Conservation (phyloP, 306 rosid genomes). For the Quercus variabilis region DNA sequence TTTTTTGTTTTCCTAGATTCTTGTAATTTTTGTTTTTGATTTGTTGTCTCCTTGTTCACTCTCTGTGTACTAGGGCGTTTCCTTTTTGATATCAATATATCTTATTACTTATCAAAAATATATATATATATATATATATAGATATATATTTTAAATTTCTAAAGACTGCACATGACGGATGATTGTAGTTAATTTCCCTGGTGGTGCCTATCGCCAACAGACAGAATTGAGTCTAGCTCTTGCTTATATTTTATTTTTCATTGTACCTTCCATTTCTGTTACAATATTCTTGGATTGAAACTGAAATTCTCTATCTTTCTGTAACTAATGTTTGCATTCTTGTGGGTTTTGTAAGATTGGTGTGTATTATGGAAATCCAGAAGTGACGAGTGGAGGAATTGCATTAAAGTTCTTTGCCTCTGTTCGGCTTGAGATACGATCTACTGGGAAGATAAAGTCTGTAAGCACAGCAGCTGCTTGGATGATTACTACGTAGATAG, state of each 20-base stretch:
- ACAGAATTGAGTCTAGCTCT: not conserved
- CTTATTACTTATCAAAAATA: no score
- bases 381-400: constrained; percentile 99
- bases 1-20: no score
- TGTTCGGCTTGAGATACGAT: constrained; percentile 87
- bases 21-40: no score
- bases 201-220: not conserved
- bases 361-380: constrained; percentile 96
- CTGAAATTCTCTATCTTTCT: not conserved
- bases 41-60: no score
- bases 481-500: constrained; percentile 9
- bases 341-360: constrained; percentile 68
- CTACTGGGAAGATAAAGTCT: constrained; percentile 95
- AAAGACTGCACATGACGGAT: not conserved
- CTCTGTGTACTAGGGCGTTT: no score
- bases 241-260: not conserved
- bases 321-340: constrained; percentile 8
- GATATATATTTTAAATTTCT: not conserved
- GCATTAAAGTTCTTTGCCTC: constrained; percentile 99
- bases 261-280: not conserved
- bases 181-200: not conserved
- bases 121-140: no score
- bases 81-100: no score
- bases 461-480: constrained; percentile 56
- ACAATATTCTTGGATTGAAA: not conserved